Percentiles rank a stretch among this genome's conserved stretches.
Conservation (phyloP, 2,329 filamentous ascomycete genomes). For the Emericellopsis cladophorae region DNA sequence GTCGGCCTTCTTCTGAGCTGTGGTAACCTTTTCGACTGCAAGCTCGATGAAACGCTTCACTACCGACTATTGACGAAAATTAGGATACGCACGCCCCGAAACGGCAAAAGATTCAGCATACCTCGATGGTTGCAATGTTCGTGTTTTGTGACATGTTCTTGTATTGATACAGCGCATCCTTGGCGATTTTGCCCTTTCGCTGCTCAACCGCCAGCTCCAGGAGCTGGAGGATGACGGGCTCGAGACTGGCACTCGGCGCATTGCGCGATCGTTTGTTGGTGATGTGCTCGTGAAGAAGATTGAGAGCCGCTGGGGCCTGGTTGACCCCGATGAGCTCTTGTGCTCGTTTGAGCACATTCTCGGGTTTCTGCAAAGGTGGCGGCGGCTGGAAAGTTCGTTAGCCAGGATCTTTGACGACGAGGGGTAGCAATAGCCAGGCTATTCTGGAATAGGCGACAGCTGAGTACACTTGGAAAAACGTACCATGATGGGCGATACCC, state of each 20-base stretch:
- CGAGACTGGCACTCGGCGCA: constrained; percentile 88
- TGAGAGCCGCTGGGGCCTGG: constrained; percentile 83
- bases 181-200: constrained; percentile 95
- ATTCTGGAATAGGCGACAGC: no score
- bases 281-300: constrained; percentile 96
- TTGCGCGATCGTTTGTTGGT: constrained; percentile 96
- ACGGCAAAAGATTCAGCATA: constrained; percentile 20
- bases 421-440: constrained; percentile 2
- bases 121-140: constrained; percentile 95
- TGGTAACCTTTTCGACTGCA: constrained; percentile 89
- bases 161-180: constrained; percentile 98
- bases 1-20: constrained; percentile 90
- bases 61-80: constrained; percentile 48
- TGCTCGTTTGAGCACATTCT: constrained; percentile 97
- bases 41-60: constrained; percentile 97
- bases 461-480: constrained; percentile 10
- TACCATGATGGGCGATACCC: constrained; percentile 40
- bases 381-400: constrained; percentile 52
- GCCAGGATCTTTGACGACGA: neutral
- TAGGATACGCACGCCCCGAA: no score
- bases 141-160: constrained; percentile 99
- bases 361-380: constrained; percentile 91
- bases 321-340: constrained; percentile 97
- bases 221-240: constrained; percentile 96
- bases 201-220: constrained; percentile 95